phyloP scores from a whole-genome alignment of 2,329 filamentous ascomycete genomes.

The Ophiocordyceps robertsii region DNA sequence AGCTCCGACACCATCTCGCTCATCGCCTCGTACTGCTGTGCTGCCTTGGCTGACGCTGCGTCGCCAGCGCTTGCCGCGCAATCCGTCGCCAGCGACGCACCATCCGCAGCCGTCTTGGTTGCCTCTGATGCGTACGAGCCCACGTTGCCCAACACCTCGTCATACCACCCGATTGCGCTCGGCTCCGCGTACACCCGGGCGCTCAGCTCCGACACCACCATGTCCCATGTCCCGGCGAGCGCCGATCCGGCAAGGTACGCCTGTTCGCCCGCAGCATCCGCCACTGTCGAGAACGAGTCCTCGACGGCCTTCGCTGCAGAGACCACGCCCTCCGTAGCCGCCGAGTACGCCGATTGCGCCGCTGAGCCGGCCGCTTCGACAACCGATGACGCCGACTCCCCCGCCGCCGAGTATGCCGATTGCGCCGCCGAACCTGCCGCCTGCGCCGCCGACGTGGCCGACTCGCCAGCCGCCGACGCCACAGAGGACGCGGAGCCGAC shows the following conservation, averaged over 20 bases:
- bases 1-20: constrained; percentile 65
- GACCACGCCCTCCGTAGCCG: constrained; percentile 26
- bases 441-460: constrained; percentile 29
- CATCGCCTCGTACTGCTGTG: constrained; percentile 55
- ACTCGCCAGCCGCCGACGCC: constrained; percentile 33
- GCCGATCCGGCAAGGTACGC: constrained; percentile 21
- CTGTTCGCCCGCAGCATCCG: constrained; percentile 30
- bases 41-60: constrained; percentile 46
- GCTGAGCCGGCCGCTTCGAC: constrained; percentile 33
- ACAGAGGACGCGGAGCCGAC: constrained; percentile 34
- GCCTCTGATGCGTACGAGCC: constrained; percentile 47
- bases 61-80: constrained; percentile 20
- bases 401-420: constrained; percentile 34
- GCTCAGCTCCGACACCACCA: constrained; percentile 47
- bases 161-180: constrained; percentile 41
- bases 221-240: constrained; percentile 25
- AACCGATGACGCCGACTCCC: constrained; percentile 29
- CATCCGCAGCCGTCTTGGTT: neutral
- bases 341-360: constrained; percentile 36
- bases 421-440: constrained; percentile 36
- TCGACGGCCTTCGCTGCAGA: constrained; percentile 24
- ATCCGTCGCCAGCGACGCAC: constrained; percentile 43
- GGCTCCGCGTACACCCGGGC: constrained; percentile 57
- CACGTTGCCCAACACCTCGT: constrained; percentile 30
- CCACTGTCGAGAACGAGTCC: constrained; percentile 23